Evolutionary conservation across 1,284 basidiomycete genomes (phyloP).

Genomic region (Rugosomyces carneus): DNA sequence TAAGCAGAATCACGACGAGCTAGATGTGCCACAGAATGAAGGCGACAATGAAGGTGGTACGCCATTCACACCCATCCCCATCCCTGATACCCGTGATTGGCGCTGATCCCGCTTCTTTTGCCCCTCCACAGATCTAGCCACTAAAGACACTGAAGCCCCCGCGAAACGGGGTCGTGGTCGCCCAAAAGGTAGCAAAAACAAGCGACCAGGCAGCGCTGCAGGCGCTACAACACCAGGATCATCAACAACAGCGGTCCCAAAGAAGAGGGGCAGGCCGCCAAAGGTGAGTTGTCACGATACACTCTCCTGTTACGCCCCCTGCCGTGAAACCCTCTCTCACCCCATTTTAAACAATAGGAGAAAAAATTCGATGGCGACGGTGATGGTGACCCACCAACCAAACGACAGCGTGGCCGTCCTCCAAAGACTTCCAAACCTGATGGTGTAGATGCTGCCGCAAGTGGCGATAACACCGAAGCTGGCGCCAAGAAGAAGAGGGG

Average conservation of each 20-base stretch:
- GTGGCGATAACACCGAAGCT: conserved; percentile 38
- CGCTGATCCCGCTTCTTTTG: conserved; percentile 18
- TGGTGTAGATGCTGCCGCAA: conserved; percentile 31
- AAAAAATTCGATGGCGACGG: conserved; percentile 44
- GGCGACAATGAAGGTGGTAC: conserved; percentile 35
- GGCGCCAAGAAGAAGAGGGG: conserved; percentile 63
- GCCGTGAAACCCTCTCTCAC: conserved; percentile 1
- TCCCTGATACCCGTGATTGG: conserved; percentile 15
- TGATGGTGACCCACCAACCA: conserved; percentile 45
- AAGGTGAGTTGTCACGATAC: conserved; percentile 45
- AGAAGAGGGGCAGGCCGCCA: conserved; percentile 71
- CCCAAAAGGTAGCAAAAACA: conserved; percentile 80
- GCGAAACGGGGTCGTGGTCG: conserved; percentile 70
- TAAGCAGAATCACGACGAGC: conserved; percentile 35
- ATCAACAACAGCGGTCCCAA: conserved; percentile 31
- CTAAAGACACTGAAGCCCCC: conserved; percentile 22
- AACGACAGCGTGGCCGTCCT: conserved; percentile 68
- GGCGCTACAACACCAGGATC: conserved; percentile 33
- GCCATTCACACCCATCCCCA: conserved; percentile 10
- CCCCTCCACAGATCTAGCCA: conserved; percentile 19
- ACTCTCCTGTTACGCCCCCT: conserved; percentile 7
- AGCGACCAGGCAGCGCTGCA: conserved; percentile 46
- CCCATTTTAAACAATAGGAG: conserved; percentile 33
- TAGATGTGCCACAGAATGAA: conserved; percentile 29
- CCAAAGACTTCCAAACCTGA: conserved; percentile 59